phyloP scores from a whole-genome alignment of 495 filamentous ascomycete genomes.

The Tetracladium setigerum region DNA sequence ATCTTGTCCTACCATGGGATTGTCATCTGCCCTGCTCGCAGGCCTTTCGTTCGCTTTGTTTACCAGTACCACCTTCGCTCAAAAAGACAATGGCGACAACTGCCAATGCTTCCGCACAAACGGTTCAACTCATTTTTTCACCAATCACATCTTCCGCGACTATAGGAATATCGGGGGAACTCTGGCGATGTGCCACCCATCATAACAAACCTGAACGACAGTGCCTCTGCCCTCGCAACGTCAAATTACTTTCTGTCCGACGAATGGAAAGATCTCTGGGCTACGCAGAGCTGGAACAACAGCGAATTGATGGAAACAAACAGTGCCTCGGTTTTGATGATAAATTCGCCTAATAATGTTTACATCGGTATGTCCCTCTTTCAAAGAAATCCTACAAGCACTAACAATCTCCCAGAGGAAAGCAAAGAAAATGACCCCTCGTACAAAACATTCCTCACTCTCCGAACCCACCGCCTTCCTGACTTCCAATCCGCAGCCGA shows the following conservation, averaged over 20 bases:
- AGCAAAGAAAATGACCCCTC: constrained; percentile 23
- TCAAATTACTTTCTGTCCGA: constrained; percentile 32
- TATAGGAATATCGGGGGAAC: constrained; percentile 40
- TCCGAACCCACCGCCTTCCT: constrained; percentile 50
- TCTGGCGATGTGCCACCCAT: constrained; percentile 24
- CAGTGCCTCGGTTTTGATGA: constrained; percentile 41
- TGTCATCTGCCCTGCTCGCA: constrained; percentile 6
- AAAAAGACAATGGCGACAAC: constrained; percentile 20
- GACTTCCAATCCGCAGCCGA: constrained; percentile 56
- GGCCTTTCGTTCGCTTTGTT: background rate
- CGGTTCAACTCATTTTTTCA: constrained; percentile 46
- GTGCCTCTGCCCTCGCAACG: constrained; percentile 25
- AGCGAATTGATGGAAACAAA: constrained; percentile 12
- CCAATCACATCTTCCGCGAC: constrained; percentile 60
- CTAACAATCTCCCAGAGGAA: constrained; percentile 24
- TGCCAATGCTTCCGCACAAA: constrained; percentile 45
- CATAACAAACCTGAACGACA: constrained; percentile 21
- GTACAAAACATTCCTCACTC: constrained; percentile 46
- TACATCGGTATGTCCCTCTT: constrained; percentile 42
- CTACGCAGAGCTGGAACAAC: constrained; percentile 50
- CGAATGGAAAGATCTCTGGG: constrained; percentile 45
- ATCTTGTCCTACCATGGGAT: constrained; percentile 4
- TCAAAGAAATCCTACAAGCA: background rate
- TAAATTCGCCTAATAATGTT: constrained; percentile 58
- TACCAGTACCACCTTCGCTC: constrained; percentile 6